phyloP scores from a whole-genome alignment of 2,329 filamentous ascomycete genomes.

The Aspergillus sp. region DNA sequence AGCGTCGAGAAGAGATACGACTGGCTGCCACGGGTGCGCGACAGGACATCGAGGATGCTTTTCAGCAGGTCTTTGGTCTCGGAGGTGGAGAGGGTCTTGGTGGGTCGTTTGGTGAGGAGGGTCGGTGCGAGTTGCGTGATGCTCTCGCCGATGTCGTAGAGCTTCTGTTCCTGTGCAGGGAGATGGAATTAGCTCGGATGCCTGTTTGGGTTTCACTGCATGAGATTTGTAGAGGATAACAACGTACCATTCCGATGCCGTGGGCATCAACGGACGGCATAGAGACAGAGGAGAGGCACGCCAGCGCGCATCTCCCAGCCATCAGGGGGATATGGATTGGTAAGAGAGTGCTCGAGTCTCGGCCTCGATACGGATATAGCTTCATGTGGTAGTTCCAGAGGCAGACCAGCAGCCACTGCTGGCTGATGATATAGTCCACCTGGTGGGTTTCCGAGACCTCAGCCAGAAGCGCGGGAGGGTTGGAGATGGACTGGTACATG shows the following conservation, averaged over 20 bases:
- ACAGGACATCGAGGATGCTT: constrained; percentile 6
- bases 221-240: too few species aligned
- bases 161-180: background rate
- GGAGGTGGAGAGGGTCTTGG: background rate
- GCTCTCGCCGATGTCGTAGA: constrained; percentile 11
- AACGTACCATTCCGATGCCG: constrained; percentile 9
- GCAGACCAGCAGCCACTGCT: constrained; percentile 9
- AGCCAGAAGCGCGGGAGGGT: constrained; percentile 2
- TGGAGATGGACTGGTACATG: constrained; percentile 7
- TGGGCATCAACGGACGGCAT: constrained; percentile 5
- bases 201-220: too few species aligned
- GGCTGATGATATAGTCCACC: constrained; percentile 7
- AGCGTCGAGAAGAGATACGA: constrained; percentile 4
- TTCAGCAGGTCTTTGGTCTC: background rate
- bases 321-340: background rate
- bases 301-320: background rate
- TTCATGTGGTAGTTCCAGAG: constrained; percentile 8
- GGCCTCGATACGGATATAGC: background rate
- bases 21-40: constrained; percentile 3
- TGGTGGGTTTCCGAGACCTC: constrained; percentile 10
- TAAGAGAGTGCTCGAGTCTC: constrained; percentile 1
- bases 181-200: too few species aligned
- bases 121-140: constrained; percentile 2
- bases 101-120: background rate
- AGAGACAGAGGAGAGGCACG: constrained; percentile 7